phyloP scores from a whole-genome alignment of 1,284 basidiomycete genomes.

The Ustilago bromivora region DNA sequence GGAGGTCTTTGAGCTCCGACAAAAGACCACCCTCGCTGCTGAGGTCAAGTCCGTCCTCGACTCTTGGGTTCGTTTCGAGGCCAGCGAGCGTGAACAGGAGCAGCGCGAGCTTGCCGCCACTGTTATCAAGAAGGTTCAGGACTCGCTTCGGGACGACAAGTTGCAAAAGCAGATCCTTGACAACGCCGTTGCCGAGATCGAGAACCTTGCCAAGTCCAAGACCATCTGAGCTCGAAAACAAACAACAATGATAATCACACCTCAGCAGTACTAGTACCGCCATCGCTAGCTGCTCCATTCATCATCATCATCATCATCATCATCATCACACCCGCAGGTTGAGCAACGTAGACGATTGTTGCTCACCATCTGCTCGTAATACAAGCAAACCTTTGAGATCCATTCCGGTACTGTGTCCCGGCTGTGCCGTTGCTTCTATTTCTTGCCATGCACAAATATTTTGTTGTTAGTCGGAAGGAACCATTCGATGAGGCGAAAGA shows the following conservation, averaged over 20 bases:
- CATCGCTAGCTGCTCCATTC: background rate
- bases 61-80: conserved; percentile 97
- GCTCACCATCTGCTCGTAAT: conserved; percentile 18
- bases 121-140: conserved; percentile 87
- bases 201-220: conserved; percentile 73
- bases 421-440: too few relatives aligned
- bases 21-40: conserved; percentile 85
- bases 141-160: conserved; percentile 87
- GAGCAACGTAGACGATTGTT: conserved; percentile 14
- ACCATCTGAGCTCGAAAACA: conserved; percentile 56
- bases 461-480: background rate
- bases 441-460: background rate
- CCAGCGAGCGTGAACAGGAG: conserved; percentile 94
- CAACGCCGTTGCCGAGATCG: conserved; percentile 88
- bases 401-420: background rate
- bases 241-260: background rate
- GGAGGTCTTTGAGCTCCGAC: conserved; percentile 88
- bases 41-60: conserved; percentile 96
- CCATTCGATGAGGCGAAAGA: background rate
- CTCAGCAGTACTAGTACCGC: background rate
- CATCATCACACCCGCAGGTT: background rate
- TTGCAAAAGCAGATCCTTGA: conserved; percentile 90
- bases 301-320: conserved; percentile 5
- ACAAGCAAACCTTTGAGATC: conserved; percentile 18
- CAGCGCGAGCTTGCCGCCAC: conserved; percentile 88